Evolutionary conservation across 176 grass and related monocot species (phyloP).

Genomic region (Oryza rufipogon): DNA sequence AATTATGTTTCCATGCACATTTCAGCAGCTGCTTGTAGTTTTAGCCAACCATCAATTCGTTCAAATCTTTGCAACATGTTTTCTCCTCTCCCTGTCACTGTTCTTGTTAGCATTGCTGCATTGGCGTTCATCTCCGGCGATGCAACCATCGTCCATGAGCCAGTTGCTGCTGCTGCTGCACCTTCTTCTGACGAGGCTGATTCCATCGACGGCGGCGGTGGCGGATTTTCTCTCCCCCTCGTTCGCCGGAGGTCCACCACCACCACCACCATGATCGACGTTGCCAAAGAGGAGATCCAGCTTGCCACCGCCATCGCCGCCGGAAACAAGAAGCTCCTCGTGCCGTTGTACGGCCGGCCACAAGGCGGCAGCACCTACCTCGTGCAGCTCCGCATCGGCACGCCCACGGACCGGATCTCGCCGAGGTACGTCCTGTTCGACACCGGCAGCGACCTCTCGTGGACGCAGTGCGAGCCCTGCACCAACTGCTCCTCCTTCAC

Average conservation of each 20-base stretch:
- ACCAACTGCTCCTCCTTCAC: neutral
- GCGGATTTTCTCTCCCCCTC: neutral
- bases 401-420: neutral
- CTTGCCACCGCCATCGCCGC: neutral
- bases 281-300: neutral
- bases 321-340: neutral
- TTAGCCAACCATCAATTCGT: too few species aligned
- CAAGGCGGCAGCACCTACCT: neutral
- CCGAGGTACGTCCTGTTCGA: neutral
- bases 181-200: neutral
- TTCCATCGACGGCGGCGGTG: neutral
- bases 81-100: neutral
- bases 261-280: neutral
- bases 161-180: neutral
- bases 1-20: neutral
- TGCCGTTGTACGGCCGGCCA: neutral
- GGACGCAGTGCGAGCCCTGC: neutral
- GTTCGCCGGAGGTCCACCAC: neutral
- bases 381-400: neutral
- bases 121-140: neutral
- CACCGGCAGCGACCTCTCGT: neutral
- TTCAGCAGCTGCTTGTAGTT: neutral
- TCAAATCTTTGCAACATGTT: neutral
- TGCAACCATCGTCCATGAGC: neutral
- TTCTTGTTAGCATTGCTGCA: neutral